A percentile compares a stretch with the other conserved stretches of the same genome.
phyloP scores from a whole-genome alignment of 352 stramenopile genomes.

The Blastocystis sp. region DNA sequence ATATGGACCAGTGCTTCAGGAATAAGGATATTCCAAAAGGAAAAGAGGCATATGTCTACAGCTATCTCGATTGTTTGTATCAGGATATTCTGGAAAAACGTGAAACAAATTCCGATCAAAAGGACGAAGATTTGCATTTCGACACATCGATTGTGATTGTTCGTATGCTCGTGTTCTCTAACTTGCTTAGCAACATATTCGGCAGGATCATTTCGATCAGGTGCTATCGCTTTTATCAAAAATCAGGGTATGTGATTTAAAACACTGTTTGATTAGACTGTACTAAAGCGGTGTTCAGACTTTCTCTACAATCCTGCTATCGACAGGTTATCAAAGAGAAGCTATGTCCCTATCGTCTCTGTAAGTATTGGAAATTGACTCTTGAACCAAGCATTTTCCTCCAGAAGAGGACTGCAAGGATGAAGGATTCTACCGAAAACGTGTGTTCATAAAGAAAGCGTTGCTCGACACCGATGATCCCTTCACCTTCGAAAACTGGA shows the following conservation, averaged over 20 bases:
- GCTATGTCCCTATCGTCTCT: not conserved
- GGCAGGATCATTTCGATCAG: not conserved
- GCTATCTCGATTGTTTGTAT: not conserved
- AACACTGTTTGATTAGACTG: not conserved
- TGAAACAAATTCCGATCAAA: not conserved
- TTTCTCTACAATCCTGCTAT: not conserved
- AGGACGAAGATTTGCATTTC: not conserved
- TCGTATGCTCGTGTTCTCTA: not conserved
- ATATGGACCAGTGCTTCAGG: not conserved
- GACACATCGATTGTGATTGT: not conserved
- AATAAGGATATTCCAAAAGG: not conserved
- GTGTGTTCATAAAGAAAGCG: constrained; percentile 15
- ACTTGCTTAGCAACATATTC: not conserved
- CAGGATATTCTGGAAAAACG: not conserved
- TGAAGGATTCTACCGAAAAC: not conserved
- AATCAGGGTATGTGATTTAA: not conserved
- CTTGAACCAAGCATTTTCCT: not conserved
- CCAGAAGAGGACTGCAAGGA: not conserved
- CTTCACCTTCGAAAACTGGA: not conserved
- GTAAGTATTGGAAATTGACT: not conserved
- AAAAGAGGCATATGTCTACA: not conserved
- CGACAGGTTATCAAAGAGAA: not conserved
- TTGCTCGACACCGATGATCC: constrained; percentile 3
- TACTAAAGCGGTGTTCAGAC: not conserved
- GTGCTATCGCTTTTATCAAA: not conserved